These are phyloP conservation scores for Fusarium brevicatenulatum DNA, from an alignment of 2,329 filamentous ascomycete species.

Conservation along the genomic window DNA sequence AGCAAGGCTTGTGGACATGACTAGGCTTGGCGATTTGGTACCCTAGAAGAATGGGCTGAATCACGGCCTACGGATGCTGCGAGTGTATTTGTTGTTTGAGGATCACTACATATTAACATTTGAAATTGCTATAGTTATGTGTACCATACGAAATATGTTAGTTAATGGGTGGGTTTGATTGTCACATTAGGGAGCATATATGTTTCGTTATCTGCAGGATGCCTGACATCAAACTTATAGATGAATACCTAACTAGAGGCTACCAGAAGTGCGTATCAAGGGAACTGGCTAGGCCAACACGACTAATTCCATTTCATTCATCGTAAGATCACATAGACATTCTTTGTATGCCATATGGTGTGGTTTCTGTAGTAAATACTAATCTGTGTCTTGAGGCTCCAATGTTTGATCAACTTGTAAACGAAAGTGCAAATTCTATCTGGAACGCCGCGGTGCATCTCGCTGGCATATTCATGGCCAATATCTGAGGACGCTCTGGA, in stretches of 20 bases:
- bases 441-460: accelerated
- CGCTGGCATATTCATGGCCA: not conserved
- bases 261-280: not conserved
- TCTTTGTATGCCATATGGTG: not conserved
- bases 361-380: not conserved
- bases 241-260: not conserved
- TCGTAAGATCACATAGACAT: not conserved
- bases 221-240: not conserved
- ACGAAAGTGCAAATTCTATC: not conserved
- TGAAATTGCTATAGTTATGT: too few species aligned
- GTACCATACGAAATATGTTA: too few species aligned
- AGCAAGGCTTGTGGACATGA: too few species aligned
- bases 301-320: not conserved
- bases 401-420: not conserved
- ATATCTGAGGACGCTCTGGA: accelerated
- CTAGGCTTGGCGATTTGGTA: not conserved
- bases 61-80: not conserved
- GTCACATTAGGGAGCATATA: not conserved
- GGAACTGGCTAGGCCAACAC: not conserved
- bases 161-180: not conserved
- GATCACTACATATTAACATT: not conserved
- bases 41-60: not conserved
- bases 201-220: not conserved
- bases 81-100: accelerated
- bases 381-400: not conserved